These are phyloP conservation scores for Phytomonas sp. DNA, from an alignment of 208 protist genomes.

Conservation along the genomic window DNA sequence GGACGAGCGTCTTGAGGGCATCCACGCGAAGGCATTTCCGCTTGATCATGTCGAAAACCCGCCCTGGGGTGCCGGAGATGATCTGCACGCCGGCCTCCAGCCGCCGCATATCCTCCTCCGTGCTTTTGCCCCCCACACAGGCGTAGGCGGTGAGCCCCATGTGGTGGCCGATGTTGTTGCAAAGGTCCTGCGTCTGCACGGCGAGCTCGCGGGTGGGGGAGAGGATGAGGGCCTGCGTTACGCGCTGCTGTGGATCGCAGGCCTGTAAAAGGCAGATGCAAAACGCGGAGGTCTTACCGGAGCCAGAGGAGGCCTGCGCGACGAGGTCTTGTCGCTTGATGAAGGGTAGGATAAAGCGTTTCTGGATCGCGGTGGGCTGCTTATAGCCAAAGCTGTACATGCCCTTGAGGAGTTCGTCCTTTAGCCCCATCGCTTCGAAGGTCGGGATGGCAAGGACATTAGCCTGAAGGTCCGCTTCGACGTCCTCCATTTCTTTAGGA, in stretches of 20 bases:
- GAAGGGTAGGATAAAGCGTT: conserved; percentile 93
- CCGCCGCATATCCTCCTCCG: conserved; percentile 90
- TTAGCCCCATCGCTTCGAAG: conserved; percentile 87
- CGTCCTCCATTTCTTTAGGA: conserved; percentile 9
- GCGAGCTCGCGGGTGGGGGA: conserved; percentile 98
- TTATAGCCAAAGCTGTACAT: conserved; percentile 99
- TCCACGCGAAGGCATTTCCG: conserved; percentile 74
- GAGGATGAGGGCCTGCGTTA: conserved; percentile 95
- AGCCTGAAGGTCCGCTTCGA: conserved; percentile 70
- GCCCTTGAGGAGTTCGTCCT: conserved; percentile 82
- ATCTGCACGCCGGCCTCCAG: conserved; percentile 92
- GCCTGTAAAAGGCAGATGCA: conserved; percentile 88
- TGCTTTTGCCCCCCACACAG: conserved; percentile 88
- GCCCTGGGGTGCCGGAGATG: conserved; percentile 97
- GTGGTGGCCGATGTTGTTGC: conserved; percentile 91
- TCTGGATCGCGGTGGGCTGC: conserved; percentile 98
- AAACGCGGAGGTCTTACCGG: conserved; percentile 98
- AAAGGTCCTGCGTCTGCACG: conserved; percentile 94
- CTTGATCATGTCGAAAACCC: conserved; percentile 97
- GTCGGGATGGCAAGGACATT: conserved; percentile 78
- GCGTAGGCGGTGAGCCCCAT: conserved; percentile 87
- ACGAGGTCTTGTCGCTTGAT: conserved; percentile 91
- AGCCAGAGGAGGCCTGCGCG: conserved; percentile 98
- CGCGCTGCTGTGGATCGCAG: conserved; percentile 67
- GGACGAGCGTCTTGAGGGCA: conserved; percentile 90